Conservation (phyloP, 1,139 yeast genomes). For the Candida anutae region DNA sequence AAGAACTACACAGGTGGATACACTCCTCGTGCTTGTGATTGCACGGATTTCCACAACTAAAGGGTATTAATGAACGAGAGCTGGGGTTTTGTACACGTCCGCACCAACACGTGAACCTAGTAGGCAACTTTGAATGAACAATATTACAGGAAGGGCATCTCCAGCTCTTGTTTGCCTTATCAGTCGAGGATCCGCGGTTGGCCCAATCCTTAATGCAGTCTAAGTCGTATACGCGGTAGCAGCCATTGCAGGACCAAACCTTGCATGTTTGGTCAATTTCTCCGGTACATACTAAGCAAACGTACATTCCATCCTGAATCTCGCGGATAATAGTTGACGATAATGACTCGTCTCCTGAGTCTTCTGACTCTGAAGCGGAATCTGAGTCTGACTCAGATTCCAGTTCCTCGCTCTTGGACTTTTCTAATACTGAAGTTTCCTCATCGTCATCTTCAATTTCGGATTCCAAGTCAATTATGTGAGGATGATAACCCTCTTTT, state of each 20-base stretch:
- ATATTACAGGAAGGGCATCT: conserved; percentile 83
- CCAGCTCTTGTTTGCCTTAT: conserved; percentile 49
- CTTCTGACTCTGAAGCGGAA: conserved; percentile 2
- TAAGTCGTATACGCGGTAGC: conserved; percentile 75
- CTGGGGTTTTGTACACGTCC: conserved; percentile 67
- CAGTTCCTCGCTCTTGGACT: background rate
- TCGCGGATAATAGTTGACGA: conserved; percentile 41
- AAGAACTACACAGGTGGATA: conserved; percentile 65
- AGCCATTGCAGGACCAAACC: conserved; percentile 67
- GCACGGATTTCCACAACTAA: conserved; percentile 87
- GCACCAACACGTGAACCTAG: conserved; percentile 82
- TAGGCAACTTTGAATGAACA: conserved; percentile 45
- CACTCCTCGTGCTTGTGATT: conserved; percentile 48
- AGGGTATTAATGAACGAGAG: conserved; percentile 57
- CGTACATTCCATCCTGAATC: conserved; percentile 59
- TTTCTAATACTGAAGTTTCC: background rate
- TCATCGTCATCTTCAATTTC: conserved; percentile 7
- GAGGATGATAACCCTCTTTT: conserved; percentile 7
- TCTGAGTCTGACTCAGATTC: conserved; percentile 2
- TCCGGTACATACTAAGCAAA: conserved; percentile 78
- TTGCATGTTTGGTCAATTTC: conserved; percentile 62
- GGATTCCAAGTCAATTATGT: conserved; percentile 10
- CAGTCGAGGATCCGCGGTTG: conserved; percentile 59
- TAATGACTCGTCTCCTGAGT: conserved; percentile 17
- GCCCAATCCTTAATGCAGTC: conserved; percentile 85